phyloP scores from a whole-genome alignment of 176 grass and related monocot genomes.

The Urochloa ruziziensis region DNA sequence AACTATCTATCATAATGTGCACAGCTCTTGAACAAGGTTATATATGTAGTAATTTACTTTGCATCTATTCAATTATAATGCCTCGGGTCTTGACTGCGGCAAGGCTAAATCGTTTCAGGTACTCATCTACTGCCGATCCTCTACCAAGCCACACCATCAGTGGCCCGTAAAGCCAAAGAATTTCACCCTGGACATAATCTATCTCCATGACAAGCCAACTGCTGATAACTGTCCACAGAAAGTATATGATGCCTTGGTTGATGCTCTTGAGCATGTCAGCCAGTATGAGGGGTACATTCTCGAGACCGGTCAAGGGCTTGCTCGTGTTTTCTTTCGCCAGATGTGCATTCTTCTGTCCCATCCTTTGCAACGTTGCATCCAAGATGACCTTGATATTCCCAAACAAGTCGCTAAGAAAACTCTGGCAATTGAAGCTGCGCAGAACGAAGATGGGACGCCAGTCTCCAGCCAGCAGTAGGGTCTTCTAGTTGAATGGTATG shows the following conservation, averaged over 20 bases:
- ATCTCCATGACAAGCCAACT: constrained; percentile 87
- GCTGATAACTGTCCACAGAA: constrained; percentile 87
- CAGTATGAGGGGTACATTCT: constrained; percentile 94
- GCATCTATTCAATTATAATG: neutral
- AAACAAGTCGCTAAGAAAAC: constrained; percentile 64
- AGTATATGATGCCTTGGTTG: constrained; percentile 81
- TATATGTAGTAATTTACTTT: neutral
- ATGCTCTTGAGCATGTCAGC: constrained; percentile 81
- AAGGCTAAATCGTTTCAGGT: constrained; percentile 47
- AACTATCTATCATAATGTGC: neutral
- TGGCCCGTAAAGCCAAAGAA: constrained; percentile 79
- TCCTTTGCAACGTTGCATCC: constrained; percentile 67
- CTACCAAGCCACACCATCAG: constrained; percentile 63
- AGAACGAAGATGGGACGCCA: constrained; percentile 39
- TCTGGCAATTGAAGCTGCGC: constrained; percentile 19
- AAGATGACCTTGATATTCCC: constrained; percentile 93
- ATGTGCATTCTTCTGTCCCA: constrained; percentile 74
- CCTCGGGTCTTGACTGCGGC: neutral
- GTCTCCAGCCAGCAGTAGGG: constrained; percentile 43
- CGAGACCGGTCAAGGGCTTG: constrained; percentile 80
- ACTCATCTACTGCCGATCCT: constrained; percentile 92
- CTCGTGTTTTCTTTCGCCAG: constrained; percentile 70
- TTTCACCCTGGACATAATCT: constrained; percentile 85
- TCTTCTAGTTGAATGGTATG: constrained; percentile 23
- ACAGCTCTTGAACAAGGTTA: neutral